phyloP scores from a whole-genome alignment of 73 alveolate species.

The Paramecium sexaurelia region DNA sequence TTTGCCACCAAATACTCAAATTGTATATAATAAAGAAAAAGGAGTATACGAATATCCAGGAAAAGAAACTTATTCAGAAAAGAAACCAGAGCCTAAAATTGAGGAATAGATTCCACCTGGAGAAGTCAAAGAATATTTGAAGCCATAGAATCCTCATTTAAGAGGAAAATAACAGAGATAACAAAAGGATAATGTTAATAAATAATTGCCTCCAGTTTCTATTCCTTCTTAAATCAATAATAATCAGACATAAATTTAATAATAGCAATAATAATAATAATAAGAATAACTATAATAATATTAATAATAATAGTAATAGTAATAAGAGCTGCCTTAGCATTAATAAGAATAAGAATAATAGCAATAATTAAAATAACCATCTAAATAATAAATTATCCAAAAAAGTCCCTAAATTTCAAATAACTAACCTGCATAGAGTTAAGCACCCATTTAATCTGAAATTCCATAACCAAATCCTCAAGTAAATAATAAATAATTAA shows the following conservation, averaged over 20 bases:
- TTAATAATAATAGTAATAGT: not conserved
- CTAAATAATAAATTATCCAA: not conserved
- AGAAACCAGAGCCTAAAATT: not conserved
- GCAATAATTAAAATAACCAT: not conserved
- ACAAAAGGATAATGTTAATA: not conserved
- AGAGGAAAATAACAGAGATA: not conserved
- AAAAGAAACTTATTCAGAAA: not conserved
- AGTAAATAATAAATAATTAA: not conserved
- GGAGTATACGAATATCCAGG: not conserved
- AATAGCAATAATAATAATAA: not conserved
- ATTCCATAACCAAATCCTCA: not conserved
- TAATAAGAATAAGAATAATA: not conserved
- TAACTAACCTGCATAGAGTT: not conserved
- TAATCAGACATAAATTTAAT: not conserved
- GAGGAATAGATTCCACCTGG: slow-evolving; percentile 7
- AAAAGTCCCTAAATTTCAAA: not conserved
- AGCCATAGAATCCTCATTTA: not conserved
- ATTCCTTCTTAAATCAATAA: not conserved
- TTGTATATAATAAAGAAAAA: not conserved
- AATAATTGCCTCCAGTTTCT: not conserved
- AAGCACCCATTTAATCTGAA: not conserved
- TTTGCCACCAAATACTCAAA: not conserved
- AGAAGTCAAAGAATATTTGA: not conserved
- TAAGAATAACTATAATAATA: not conserved
- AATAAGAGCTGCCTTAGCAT: not conserved